phyloP scores from a whole-genome alignment of 352 stramenopile genomes.

The Phytophthora idaei region DNA sequence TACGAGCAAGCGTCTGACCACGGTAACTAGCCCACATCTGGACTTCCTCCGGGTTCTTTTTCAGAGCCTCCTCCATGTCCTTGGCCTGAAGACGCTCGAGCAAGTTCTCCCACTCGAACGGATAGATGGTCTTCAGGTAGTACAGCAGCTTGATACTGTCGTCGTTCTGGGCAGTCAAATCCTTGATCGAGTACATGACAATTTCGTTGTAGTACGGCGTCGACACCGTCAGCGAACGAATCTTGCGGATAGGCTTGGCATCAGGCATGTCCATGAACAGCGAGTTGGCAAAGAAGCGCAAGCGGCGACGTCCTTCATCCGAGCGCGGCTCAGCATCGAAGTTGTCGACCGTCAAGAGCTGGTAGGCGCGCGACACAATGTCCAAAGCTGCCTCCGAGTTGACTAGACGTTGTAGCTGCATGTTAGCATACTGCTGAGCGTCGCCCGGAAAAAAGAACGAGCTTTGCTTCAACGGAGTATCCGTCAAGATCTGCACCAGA shows the following conservation, averaged over 20 bases:
- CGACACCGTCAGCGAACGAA: constrained; percentile 81
- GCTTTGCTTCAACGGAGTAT: constrained; percentile 85
- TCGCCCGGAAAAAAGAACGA: constrained; percentile 90
- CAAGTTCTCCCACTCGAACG: constrained; percentile 87
- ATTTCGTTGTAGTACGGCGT: constrained; percentile 93
- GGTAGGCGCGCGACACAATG: constrained; percentile 85
- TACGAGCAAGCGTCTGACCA: constrained; percentile 84
- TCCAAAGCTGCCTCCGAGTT: constrained; percentile 84
- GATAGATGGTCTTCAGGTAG: constrained; percentile 93
- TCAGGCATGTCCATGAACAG: constrained; percentile 92
- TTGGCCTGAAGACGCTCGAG: constrained; percentile 77
- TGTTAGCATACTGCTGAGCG: constrained; percentile 80
- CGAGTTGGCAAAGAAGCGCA: constrained; percentile 90
- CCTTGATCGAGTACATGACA: constrained; percentile 90
- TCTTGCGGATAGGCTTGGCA: constrained; percentile 85
- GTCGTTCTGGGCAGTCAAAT: constrained; percentile 84
- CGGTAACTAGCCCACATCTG: constrained; percentile 87
- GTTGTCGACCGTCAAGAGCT: constrained; percentile 89
- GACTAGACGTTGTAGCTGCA: constrained; percentile 80
- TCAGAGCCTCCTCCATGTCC: constrained; percentile 85
- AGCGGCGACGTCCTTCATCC: constrained; percentile 80
- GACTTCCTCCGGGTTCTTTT: constrained; percentile 82
- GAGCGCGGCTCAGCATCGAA: constrained; percentile 89
- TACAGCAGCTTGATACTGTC: constrained; percentile 96
- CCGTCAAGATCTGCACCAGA: constrained; percentile 84